Evolutionary conservation across 2,329 filamentous ascomycete genomes (phyloP), one percentile per base, ranked within the genome.

Genomic region (Rutstroemia sp.): DNA sequence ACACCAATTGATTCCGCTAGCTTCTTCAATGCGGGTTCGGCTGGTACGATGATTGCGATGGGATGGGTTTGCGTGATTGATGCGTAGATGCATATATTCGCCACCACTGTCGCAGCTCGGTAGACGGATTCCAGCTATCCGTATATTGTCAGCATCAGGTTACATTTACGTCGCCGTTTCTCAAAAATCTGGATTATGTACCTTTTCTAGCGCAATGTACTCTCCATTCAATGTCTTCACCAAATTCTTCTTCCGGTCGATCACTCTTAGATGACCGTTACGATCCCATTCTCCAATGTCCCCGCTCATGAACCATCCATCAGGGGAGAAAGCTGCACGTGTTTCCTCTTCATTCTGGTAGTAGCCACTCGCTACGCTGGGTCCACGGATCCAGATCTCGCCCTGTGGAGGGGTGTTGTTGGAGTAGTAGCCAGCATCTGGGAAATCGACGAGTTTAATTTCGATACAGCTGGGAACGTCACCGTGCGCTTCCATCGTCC

Each of bases 201-300:
- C 69, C 68, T 92, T 96, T 76, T 97, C 92, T 6, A 97, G 81
- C 21, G 92, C 92, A 71, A 97, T 95, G 74, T 97, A 97, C 78
- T 97, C 92, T 63, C 92, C 92, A 59, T 91, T 90, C 61, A 90
- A 81, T 60, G 94, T 92, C 83, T 57, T 54, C 1, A 53, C 55
- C 9, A 54, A 19, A 19, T 57, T 53, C 17, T 57, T 57, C 50
- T 57, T 57, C 19, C 66, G 86, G 68, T 96, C 92, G 1, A 92
- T 95, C 68, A 96, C 92, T 75, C 85, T 96, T 66, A 95, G 89
- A 67, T 95, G 89, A 30, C 88, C 88, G 50, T 88, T 78, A 47
- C 79, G 74, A 67, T 95, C 89, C 65, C 88, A 82, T 61, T 88
- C 84, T 4, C 89, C 88, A 25, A 96, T 84, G 66, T 96, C 92